Percentiles rank a stretch among this genome's conserved stretches.
These are phyloP conservation scores for Thielaviopsis populi DNA, from an alignment of 2,329 filamentous ascomycete genomes.

Conservation along the genomic window DNA sequence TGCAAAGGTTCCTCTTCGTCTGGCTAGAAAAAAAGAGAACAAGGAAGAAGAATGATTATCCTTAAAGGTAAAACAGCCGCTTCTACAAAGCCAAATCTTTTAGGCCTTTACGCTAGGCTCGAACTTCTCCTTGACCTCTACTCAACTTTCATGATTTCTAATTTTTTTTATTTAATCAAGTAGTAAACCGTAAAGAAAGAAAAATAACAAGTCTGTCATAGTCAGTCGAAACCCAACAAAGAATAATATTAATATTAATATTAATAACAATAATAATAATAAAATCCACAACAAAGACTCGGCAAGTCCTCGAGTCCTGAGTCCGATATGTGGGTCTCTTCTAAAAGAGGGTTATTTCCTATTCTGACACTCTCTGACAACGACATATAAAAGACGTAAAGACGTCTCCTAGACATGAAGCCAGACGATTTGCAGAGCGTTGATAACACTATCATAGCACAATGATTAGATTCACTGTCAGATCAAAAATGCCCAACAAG, in stretches of 20 bases:
- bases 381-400: background rate
- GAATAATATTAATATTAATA: too few species aligned
- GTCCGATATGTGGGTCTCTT: background rate
- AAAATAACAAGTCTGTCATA: background rate
- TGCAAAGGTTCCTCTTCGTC: background rate
- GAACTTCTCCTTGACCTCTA: background rate
- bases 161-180: background rate
- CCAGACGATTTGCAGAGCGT: background rate
- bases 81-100: background rate
- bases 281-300: background rate
- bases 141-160: too few species aligned
- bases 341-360: background rate
- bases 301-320: background rate
- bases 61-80: background rate
- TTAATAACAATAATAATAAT: too few species aligned
- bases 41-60: background rate
- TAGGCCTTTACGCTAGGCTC: background rate
- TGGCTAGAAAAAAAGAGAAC: background rate
- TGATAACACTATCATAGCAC: background rate
- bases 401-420: background rate
- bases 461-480: background rate
- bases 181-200: background rate
- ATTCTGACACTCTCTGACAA: background rate
- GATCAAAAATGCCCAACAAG: background rate
- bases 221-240: background rate